Percentiles rank a stretch among this genome's conserved stretches.
Evolutionary conservation across 768 basidiomycete genomes (phyloP).

Genomic region (Nevesoporus exiguus): DNA sequence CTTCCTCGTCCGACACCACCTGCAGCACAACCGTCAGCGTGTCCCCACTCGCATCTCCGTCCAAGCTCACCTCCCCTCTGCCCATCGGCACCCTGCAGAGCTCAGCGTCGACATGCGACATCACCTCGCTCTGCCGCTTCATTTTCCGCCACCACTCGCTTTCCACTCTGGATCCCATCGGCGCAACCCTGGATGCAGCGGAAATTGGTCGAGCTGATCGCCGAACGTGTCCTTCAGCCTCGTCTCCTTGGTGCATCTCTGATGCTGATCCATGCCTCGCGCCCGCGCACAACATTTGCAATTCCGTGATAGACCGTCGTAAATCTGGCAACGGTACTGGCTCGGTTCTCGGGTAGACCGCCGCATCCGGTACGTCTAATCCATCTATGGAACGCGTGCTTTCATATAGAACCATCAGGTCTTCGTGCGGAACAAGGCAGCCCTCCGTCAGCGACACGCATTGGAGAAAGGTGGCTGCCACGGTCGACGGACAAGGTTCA

Average conservation of each 20-base stretch:
- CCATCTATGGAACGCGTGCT: slow-evolving; percentile 24
- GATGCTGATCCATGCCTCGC: slow-evolving; percentile 31
- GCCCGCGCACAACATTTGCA: slow-evolving; percentile 52
- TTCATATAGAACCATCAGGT: slow-evolving; percentile 47
- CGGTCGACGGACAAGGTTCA: slow-evolving; percentile 47
- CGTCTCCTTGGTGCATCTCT: slow-evolving; percentile 28
- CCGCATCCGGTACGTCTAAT: slow-evolving; percentile 33
- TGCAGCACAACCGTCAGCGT: slow-evolving; percentile 13
- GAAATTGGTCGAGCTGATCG: slow-evolving; percentile 33
- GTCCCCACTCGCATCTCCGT: not conserved
- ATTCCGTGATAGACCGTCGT: slow-evolving; percentile 55
- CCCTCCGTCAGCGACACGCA: slow-evolving; percentile 59
- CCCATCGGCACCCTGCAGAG: slow-evolving; percentile 37
- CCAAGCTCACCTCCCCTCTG: slow-evolving; percentile 39
- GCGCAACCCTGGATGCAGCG: slow-evolving; percentile 26
- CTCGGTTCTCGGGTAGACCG: slow-evolving; percentile 33
- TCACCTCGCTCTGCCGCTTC: slow-evolving; percentile 37
- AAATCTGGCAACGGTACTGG: slow-evolving; percentile 49
- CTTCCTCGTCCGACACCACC: slow-evolving; percentile 48
- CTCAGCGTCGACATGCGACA: slow-evolving; percentile 56
- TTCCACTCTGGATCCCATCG: slow-evolving; percentile 14
- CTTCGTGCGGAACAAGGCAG: slow-evolving; percentile 39
- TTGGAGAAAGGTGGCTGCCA: slow-evolving; percentile 68
- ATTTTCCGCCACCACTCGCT: slow-evolving; percentile 28
- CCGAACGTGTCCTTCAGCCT: slow-evolving; percentile 29